Conservation (phyloP, 805 yeast species). For the Monosporozyma servazzii region DNA sequence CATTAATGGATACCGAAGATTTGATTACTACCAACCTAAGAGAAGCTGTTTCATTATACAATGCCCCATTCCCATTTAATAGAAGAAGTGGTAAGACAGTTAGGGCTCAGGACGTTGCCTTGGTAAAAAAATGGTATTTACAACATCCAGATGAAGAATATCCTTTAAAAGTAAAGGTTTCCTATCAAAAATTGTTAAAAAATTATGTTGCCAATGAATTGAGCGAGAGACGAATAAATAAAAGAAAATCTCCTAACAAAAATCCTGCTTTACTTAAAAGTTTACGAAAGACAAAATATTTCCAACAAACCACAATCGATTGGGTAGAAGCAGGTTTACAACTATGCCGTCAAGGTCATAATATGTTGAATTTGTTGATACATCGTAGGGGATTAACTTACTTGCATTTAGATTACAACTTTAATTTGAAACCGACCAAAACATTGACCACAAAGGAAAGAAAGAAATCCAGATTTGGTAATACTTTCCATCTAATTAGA, state of each 20-base stretch:
- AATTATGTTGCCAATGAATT: constrained; percentile 62
- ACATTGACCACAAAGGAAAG: constrained; percentile 94
- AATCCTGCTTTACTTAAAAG: constrained; percentile 41
- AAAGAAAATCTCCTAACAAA: constrained; percentile 39
- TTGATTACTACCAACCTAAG: constrained; percentile 39
- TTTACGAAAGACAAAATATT: constrained; percentile 71
- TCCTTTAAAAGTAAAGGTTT: constrained; percentile 72
- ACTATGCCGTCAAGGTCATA: constrained; percentile 86
- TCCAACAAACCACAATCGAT: constrained; percentile 85
- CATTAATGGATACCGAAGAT: constrained; percentile 42
- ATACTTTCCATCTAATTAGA: constrained; percentile 88
- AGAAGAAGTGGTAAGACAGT: constrained; percentile 59
- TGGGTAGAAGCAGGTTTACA: constrained; percentile 99
- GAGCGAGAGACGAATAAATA: constrained; percentile 31
- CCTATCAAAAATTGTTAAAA: constrained; percentile 85
- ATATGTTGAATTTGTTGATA: constrained; percentile 80
- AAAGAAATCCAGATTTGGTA: constrained; percentile 90
- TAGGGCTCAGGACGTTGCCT: constrained; percentile 84
- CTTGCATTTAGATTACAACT: constrained; percentile 88
- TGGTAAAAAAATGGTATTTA: constrained; percentile 74
- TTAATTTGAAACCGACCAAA: constrained; percentile 91
- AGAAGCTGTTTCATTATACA: constrained; percentile 59
- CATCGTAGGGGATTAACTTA: constrained; percentile 88
- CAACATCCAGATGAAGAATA: constrained; percentile 53
- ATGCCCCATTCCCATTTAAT: constrained; percentile 83